Conservation (phyloP, 164 flowering plant species). For the Vitis amurensis region DNA sequence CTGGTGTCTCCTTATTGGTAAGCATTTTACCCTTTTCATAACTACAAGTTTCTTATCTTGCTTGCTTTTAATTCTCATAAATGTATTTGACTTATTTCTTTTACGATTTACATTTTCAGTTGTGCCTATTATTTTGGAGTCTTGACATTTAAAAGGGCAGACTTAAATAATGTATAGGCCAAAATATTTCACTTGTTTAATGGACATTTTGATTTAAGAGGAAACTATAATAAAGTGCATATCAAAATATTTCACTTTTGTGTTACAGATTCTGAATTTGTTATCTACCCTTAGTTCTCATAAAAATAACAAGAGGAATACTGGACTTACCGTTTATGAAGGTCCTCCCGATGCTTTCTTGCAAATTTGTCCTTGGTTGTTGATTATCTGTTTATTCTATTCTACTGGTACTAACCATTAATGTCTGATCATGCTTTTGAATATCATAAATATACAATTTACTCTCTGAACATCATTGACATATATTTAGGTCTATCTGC, state of each 20-base stretch:
- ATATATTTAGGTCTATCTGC: too few species aligned
- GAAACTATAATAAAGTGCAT: too few species aligned
- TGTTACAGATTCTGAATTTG: too few species aligned
- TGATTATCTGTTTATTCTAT: not conserved
- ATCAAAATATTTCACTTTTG: too few species aligned
- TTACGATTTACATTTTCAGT: not conserved
- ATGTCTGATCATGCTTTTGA: not conserved
- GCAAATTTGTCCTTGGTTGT: not conserved
- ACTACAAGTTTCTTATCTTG: not conserved
- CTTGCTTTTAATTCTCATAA: not conserved
- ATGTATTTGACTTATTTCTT: not conserved
- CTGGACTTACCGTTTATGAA: not conserved
- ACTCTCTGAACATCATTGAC: too few species aligned
- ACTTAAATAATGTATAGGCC: not conserved
- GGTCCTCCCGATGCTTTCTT: not conserved
- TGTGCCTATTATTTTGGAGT: not conserved
- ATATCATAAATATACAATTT: not conserved
- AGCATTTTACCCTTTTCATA: not conserved
- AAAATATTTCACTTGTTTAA: not conserved
- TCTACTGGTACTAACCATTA: not conserved
- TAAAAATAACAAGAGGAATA: not conserved
- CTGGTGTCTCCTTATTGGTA: constrained; percentile 79
- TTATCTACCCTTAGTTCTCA: not conserved
- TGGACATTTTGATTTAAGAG: not conserved
- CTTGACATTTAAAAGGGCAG: not conserved